Evolutionary conservation across 2,329 filamentous ascomycete genomes (phyloP).

Genomic region (Dothistroma pini): DNA sequence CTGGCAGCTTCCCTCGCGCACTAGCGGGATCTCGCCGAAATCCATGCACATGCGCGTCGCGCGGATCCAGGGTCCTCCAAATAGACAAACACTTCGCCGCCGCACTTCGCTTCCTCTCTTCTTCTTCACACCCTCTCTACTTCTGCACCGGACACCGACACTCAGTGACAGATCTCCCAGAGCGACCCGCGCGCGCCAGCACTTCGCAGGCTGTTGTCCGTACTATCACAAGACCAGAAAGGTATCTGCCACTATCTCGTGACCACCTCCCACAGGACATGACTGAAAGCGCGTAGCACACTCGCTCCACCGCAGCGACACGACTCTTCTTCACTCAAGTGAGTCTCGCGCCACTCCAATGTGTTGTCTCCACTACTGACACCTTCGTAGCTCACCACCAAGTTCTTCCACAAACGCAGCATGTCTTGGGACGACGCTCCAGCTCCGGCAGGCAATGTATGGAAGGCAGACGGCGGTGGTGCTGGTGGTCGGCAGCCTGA

Average conservation of each 20-base stretch:
- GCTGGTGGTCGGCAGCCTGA: constrained; percentile 16
- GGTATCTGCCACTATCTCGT: background rate
- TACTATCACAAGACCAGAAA: background rate
- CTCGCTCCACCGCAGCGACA: background rate
- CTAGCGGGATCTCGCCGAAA: background rate
- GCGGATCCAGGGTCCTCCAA: constrained; percentile 1
- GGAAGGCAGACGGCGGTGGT: constrained; percentile 22
- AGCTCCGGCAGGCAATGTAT: constrained; percentile 17
- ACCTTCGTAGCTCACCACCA: background rate
- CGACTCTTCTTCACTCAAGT: background rate
- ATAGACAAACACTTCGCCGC: background rate
- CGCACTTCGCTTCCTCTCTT: background rate
- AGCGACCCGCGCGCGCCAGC: background rate
- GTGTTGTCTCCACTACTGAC: background rate
- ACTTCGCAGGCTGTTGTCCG: background rate
- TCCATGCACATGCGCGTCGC: background rate
- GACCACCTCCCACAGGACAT: background rate
- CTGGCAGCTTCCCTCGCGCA: background rate
- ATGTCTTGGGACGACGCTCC: constrained; percentile 26
- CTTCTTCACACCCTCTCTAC: background rate
- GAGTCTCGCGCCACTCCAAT: background rate
- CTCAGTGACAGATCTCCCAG: constrained; percentile 4
- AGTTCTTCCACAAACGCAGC: constrained; percentile 5
- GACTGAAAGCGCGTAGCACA: background rate
- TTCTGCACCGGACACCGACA: constrained; percentile 1